These are phyloP conservation scores for Ambrosia hybrid DNA, from an alignment of 140 eudicot genomes.

Conservation along the genomic window DNA sequence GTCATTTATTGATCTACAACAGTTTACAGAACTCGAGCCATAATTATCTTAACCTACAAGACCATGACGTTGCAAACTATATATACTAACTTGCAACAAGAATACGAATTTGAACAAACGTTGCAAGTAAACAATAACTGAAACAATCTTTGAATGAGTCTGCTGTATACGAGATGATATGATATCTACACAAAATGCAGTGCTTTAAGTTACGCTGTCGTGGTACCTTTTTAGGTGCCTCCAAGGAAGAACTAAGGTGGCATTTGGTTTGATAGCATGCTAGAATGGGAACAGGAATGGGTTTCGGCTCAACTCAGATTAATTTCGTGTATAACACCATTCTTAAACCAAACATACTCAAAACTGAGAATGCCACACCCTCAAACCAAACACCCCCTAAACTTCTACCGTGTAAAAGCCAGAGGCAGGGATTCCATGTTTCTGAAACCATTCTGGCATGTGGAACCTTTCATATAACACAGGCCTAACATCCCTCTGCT, in stretches of 20 bases:
- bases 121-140: constrained; percentile 31
- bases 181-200: constrained; percentile 51
- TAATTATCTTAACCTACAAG: constrained; percentile 29
- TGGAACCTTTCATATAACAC: constrained; percentile 74
- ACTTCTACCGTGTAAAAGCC: constrained; percentile 29
- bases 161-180: constrained; percentile 31
- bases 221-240: constrained; percentile 26
- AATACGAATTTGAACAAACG: constrained; percentile 29
- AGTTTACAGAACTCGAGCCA: constrained; percentile 34
- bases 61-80: constrained; percentile 30
- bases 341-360: not conserved
- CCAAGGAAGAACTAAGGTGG: constrained; percentile 16
- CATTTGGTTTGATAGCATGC: constrained; percentile 9
- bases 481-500: constrained; percentile 83
- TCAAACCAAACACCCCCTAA: constrained; percentile 10
- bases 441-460: constrained; percentile 98
- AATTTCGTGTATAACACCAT: too few relatives aligned
- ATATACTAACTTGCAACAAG: constrained; percentile 47
- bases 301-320: too few relatives aligned
- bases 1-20: constrained; percentile 34
- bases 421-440: constrained; percentile 87
- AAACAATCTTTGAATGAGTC: constrained; percentile 29
- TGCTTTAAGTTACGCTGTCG: constrained; percentile 22
- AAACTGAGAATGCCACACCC: not conserved
- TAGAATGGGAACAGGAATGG: not conserved